A percentile compares a stretch with the other conserved stretches of the same genome.
Evolutionary conservation across 192 early-diverging fungal genomes (phyloP).

Genomic region (Mortierella hygrophila): DNA sequence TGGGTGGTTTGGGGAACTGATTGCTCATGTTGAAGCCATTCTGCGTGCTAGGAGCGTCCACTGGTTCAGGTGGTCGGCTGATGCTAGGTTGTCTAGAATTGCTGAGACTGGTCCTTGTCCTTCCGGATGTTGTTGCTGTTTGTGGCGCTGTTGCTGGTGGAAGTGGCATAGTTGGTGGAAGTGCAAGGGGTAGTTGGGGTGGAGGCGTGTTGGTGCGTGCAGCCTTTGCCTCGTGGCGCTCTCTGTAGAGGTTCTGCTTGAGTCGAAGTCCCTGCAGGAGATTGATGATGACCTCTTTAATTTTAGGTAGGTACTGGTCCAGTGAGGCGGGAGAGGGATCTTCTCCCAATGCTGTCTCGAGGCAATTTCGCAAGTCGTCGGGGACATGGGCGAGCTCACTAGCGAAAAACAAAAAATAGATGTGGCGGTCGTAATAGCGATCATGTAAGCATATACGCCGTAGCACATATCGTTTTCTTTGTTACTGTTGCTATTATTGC

Average conservation of each 20-base stretch:
- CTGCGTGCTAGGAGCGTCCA: background rate
- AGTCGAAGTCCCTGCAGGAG: constrained; percentile 65
- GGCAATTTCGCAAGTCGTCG: constrained; percentile 56
- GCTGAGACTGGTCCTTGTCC: constrained; percentile 2
- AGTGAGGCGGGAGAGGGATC: constrained; percentile 57
- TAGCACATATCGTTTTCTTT: background rate
- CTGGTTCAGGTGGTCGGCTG: background rate
- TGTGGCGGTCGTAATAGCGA: background rate
- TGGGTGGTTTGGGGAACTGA: background rate
- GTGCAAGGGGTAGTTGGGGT: background rate
- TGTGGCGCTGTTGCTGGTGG: background rate
- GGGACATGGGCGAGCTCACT: constrained; percentile 63
- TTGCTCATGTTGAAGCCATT: background rate
- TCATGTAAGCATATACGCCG: background rate
- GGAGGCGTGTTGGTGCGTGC: constrained; percentile 11
- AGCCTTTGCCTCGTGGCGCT: constrained; percentile 34
- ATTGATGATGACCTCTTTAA: constrained; percentile 64
- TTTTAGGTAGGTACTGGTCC: constrained; percentile 65
- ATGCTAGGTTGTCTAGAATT: background rate
- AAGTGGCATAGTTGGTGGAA: background rate
- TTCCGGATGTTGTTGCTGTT: constrained; percentile 6
- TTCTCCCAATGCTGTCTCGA: constrained; percentile 61
- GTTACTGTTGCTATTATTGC: constrained; percentile 1
- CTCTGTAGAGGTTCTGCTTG: constrained; percentile 63
- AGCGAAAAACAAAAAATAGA: constrained; percentile 1